phyloP scores from a whole-genome alignment of 2,329 filamentous ascomycete species.

The Raffaelea ambrosiae region DNA sequence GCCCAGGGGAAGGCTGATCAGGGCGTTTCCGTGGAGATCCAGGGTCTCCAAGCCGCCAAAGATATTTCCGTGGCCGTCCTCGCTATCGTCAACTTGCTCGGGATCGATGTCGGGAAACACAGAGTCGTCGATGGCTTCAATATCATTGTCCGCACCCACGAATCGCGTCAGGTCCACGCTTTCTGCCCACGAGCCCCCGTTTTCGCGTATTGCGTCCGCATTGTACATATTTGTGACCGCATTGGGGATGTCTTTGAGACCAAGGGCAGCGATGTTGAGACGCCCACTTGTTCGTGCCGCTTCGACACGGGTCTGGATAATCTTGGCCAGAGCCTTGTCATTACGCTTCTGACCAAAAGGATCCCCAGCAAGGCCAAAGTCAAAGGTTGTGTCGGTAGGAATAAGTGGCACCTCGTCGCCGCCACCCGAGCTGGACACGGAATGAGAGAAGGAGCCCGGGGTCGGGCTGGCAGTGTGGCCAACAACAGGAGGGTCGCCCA shows the following conservation, averaged over 20 bases:
- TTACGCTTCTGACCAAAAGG: constrained; percentile 62
- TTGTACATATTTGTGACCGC: constrained; percentile 91
- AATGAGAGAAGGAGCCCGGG: background rate
- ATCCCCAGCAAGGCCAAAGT: constrained; percentile 52
- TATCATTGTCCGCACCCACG: constrained; percentile 81
- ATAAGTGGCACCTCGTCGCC: constrained; percentile 29
- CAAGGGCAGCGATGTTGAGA: constrained; percentile 81
- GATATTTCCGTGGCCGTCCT: constrained; percentile 61
- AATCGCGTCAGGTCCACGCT: constrained; percentile 79
- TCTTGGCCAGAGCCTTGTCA: constrained; percentile 51
- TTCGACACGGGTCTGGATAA: constrained; percentile 65
- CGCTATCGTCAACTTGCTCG: constrained; percentile 50
- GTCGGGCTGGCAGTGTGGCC: background rate
- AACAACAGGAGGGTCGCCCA: background rate
- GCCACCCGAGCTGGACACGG: too few relatives aligned
- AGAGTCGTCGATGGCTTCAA: constrained; percentile 62
- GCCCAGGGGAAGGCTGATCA: constrained; percentile 66
- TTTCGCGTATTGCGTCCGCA: constrained; percentile 54
- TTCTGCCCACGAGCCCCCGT: constrained; percentile 75
- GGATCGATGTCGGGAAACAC: constrained; percentile 69
- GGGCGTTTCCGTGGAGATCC: constrained; percentile 77
- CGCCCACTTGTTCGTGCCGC: constrained; percentile 68
- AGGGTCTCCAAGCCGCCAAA: constrained; percentile 75
- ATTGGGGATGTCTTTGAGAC: constrained; percentile 66
- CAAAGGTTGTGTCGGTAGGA: constrained; percentile 41